phyloP scores from a whole-genome alignment of 192 early-diverging fungal species.

The Coemansia umbellata region DNA sequence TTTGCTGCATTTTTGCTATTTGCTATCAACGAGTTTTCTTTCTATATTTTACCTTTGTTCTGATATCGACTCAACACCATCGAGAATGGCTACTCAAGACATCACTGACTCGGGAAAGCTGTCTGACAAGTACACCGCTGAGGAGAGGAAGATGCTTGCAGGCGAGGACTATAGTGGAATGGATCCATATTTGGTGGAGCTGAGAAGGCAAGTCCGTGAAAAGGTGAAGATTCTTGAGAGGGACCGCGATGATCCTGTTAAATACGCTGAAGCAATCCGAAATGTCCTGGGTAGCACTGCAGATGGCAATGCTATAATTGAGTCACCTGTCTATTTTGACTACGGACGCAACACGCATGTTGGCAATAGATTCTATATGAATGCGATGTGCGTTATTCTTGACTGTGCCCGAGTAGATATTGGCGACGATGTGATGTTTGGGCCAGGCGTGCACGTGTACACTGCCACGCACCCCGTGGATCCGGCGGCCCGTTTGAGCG shows the following conservation, averaged over 20 bases:
- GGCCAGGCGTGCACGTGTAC: constrained; percentile 74
- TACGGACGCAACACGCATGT: constrained; percentile 75
- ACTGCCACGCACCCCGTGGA: constrained; percentile 72
- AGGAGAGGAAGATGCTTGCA: constrained; percentile 63
- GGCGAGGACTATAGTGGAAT: constrained; percentile 57
- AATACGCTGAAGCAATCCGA: constrained; percentile 19
- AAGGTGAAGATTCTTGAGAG: constrained; percentile 16
- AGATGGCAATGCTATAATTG: constrained; percentile 55
- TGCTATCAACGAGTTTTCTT: no score
- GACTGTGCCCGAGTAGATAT: constrained; percentile 72
- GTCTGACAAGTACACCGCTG: constrained; percentile 24
- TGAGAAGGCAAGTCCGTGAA: constrained; percentile 30
- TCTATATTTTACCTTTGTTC: no score
- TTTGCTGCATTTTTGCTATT: no score
- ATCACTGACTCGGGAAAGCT: neutral
- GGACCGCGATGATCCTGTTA: constrained; percentile 25
- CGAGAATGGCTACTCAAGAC: neutral
- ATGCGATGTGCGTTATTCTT: constrained; percentile 69
- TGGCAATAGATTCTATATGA: constrained; percentile 73
- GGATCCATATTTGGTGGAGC: constrained; percentile 52
- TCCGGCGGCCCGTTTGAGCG: constrained; percentile 24
- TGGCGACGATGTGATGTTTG: constrained; percentile 70
- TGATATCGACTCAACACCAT: constrained; percentile 1
- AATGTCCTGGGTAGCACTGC: constrained; percentile 58
- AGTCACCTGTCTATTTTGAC: constrained; percentile 68